Evolutionary conservation across 2,329 filamentous ascomycete species (phyloP).

Genomic region (Botrytis elliptica): DNA sequence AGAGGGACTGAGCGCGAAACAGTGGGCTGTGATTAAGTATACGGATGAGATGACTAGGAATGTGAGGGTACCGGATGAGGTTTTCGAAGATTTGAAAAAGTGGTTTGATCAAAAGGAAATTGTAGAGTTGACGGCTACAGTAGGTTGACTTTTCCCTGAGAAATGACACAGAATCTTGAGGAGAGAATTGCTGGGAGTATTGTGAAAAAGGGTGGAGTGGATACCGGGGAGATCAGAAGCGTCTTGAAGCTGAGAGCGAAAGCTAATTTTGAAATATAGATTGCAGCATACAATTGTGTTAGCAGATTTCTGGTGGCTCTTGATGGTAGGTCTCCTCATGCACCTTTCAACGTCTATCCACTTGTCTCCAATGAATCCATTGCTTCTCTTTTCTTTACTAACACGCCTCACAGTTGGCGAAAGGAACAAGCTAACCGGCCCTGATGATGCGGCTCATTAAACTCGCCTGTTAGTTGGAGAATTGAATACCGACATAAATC

Average conservation of each 20-base stretch:
- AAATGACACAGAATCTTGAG: background rate
- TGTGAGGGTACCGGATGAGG: constrained; percentile 65
- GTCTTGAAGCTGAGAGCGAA: background rate
- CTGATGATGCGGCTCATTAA: constrained; percentile 21
- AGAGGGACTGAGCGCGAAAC: constrained; percentile 52
- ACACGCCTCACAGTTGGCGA: constrained; percentile 34
- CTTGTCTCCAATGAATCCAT: background rate
- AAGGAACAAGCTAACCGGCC: constrained; percentile 33
- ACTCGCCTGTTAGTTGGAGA: background rate
- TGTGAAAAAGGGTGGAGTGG: background rate
- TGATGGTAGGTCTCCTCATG: constrained; percentile 56
- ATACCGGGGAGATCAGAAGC: background rate
- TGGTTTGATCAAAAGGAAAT: constrained; percentile 69
- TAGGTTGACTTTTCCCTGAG: constrained; percentile 26
- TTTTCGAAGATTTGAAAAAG: constrained; percentile 62
- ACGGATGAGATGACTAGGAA: constrained; percentile 81
- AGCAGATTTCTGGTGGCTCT: constrained; percentile 80
- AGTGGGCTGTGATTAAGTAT: constrained; percentile 70
- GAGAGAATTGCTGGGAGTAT: background rate
- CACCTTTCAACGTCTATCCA: background rate
- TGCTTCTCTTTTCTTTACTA: background rate
- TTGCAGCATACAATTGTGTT: constrained; percentile 82
- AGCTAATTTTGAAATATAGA: constrained; percentile 34
- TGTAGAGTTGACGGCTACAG: constrained; percentile 76
- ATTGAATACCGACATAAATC: background rate